Base-by-base conservation (phyloP, 371 early-diverging fungal genomes). In the Haplosporangium sp. region DNA sequence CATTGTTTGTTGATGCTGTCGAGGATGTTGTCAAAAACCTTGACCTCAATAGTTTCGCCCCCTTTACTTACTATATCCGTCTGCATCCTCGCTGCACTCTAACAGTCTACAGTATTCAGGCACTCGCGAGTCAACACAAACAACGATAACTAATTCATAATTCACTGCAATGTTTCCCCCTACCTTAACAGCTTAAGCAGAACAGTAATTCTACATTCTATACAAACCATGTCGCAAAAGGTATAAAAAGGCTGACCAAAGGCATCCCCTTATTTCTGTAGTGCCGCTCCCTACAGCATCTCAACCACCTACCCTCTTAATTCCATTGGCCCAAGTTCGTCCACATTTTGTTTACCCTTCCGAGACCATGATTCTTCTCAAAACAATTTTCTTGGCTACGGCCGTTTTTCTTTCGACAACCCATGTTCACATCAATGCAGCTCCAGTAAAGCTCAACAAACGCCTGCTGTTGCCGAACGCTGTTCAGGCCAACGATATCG, bases 401-500 rank as follows among this genome's bases (percentile, higher is more conserved):
- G 73, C 51, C 36, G 48, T 62, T 42, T 47, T 73, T 18, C 38
- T 62, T 51, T 51, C 62, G 51, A 21, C 58, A 13, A 13, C 54
- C 20, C 73, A 73, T 16, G 55, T 60, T 52, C 50, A 20, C 13
- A 20, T 46, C 48, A 55, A 67, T 13, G 67, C 67, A 23, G 73
- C 68, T 29, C 74, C 74, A 16, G 54, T 48, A 18, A 58, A 67
- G 43, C 13, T 66, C 45, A 41, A 62, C 43, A 74, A 74, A 53
- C 75, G 75, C 29, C 18, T 59, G 18, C 62, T 69, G 29, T 37
- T 68, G n/a, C 61, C 75, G 12, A 62, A 51, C 2, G 75, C 75
- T 0, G 69, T 69, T 18, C 40, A 57, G 46, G 69, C 75, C 1
- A 65, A 54, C 45, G 75, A 69, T 38, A 69, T 74, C 20, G 55